Conservation (phyloP, 805 yeast species). For the Metschnikowia gelsemii region DNA sequence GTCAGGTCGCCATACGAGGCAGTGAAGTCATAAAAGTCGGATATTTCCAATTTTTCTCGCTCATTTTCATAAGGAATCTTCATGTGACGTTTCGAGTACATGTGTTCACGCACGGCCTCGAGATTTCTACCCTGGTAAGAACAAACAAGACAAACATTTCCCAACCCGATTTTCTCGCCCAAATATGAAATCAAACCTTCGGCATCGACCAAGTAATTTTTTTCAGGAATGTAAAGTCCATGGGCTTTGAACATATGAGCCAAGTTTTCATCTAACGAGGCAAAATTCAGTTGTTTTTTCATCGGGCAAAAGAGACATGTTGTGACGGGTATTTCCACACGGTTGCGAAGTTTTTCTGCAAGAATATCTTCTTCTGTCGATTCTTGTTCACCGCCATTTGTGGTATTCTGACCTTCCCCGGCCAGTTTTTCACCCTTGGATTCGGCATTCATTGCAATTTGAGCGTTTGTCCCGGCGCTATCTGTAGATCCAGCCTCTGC, state of each 20-base stretch:
- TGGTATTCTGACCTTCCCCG: constrained; percentile 7
- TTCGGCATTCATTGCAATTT: neutral
- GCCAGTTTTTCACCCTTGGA: neutral
- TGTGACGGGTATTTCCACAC: constrained; percentile 48
- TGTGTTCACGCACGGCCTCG: constrained; percentile 88
- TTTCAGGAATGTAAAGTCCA: constrained; percentile 88
- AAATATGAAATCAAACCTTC: constrained; percentile 73
- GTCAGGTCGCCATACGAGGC: constrained; percentile 49
- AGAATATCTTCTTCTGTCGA: constrained; percentile 42
- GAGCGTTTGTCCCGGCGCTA: neutral
- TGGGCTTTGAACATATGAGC: constrained; percentile 76
- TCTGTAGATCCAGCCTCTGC: neutral
- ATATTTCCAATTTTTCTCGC: constrained; percentile 71
- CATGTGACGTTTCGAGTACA: constrained; percentile 82
- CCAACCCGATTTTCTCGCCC: constrained; percentile 78
- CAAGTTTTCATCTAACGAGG: constrained; percentile 44
- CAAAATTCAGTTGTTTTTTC: constrained; percentile 33
- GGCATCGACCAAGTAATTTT: constrained; percentile 61
- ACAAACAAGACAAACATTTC: constrained; percentile 82
- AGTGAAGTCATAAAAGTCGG: constrained; percentile 82
- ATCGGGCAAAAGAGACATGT: constrained; percentile 52
- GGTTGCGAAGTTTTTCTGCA: constrained; percentile 45
- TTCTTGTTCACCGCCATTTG: constrained; percentile 18
- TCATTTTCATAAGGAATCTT: constrained; percentile 82
- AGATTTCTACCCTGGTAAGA: constrained; percentile 78